Evolutionary conservation across 129 eudicot genomes (phyloP).

Genomic region (Erigeron canadensis): DNA sequence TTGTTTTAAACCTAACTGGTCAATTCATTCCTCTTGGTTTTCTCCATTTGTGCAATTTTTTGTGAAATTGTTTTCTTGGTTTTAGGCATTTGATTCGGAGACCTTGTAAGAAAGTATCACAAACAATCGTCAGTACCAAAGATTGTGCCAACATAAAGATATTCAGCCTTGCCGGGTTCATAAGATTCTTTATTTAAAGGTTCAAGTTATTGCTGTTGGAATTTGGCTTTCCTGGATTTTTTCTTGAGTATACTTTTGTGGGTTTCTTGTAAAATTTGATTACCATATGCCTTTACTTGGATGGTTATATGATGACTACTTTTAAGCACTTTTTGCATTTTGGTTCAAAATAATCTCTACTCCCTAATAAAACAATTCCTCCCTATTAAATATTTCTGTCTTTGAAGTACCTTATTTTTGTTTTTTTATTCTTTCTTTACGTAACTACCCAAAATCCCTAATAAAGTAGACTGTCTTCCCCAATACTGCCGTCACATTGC

Average conservation of each 20-base stretch:
- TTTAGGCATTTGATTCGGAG: background rate
- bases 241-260: background rate
- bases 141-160: constrained; percentile 3
- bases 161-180: background rate
- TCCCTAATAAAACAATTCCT: too few species aligned
- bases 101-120: background rate
- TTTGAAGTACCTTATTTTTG: too few species aligned
- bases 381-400: too few species aligned
- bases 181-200: background rate
- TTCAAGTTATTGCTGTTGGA: background rate
- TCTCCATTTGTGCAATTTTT: background rate
- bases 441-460: too few species aligned
- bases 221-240: background rate
- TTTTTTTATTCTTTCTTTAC: too few species aligned
- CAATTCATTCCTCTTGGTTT: background rate
- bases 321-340: too few species aligned
- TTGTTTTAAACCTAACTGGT: too few species aligned
- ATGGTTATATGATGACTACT: background rate
- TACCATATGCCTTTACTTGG: background rate
- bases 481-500: too few species aligned
- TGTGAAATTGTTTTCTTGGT: background rate
- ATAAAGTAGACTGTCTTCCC: too few species aligned
- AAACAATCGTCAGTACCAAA: background rate
- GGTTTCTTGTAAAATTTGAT: background rate
- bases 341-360: too few species aligned